These are phyloP conservation scores for Wickerhamiella slavikovae DNA, from an alignment of 805 yeast genomes.

Conservation along the genomic window DNA sequence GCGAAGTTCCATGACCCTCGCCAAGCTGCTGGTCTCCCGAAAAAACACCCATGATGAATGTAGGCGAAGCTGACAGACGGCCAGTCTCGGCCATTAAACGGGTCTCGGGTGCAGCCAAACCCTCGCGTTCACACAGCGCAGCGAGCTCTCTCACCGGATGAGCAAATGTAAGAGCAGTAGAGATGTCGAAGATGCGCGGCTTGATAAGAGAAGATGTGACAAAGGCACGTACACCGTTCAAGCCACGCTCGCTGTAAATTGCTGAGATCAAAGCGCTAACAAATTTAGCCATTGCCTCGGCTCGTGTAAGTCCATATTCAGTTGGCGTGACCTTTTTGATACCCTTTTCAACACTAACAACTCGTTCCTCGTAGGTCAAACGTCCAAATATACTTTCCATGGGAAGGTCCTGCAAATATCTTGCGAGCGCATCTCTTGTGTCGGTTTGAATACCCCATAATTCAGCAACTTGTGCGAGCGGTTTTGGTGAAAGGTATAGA, in stretches of 20 bases:
- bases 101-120: constrained; percentile 52
- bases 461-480: constrained; percentile 46
- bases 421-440: constrained; percentile 35
- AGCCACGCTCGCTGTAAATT: constrained; percentile 52
- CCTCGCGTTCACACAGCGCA: constrained; percentile 54
- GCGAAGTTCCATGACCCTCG: constrained; percentile 82
- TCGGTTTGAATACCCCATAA: constrained; percentile 84
- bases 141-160: constrained; percentile 75
- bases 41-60: constrained; percentile 80
- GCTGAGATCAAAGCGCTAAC: constrained; percentile 76
- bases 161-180: constrained; percentile 55
- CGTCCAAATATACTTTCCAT: constrained; percentile 44
- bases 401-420: constrained; percentile 49
- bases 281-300: constrained; percentile 33
- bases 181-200: constrained; percentile 62
- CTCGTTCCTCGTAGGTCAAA: constrained; percentile 11
- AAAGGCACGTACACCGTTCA: constrained; percentile 42
- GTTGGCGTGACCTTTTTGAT: too few relatives aligned
- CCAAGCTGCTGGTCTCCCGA: constrained; percentile 68
- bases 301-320: constrained; percentile 4
- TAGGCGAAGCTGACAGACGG: constrained; percentile 61
- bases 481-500: constrained; percentile 46
- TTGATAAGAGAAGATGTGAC: constrained; percentile 47
- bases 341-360: constrained; percentile 5
- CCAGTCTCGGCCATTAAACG: constrained; percentile 88